phyloP scores from a whole-genome alignment of 2,329 filamentous ascomycete genomes.

The Myriosclerotinia duriaeana region DNA sequence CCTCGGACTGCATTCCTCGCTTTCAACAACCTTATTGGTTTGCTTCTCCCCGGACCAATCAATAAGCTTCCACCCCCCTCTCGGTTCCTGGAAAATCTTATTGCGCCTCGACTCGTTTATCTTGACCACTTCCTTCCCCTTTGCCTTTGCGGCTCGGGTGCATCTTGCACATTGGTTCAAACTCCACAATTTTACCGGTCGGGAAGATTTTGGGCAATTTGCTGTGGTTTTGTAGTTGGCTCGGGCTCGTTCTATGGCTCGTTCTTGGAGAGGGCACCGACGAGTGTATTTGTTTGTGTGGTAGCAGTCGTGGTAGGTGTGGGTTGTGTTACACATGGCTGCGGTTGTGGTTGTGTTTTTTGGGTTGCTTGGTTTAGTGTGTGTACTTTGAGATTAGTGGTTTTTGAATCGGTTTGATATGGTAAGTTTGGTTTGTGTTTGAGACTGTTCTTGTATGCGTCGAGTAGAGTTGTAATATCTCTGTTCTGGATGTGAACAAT shows the following conservation, averaged over 20 bases:
- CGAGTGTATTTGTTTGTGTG: not conserved
- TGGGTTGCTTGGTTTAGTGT: not conserved
- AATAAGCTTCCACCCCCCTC: not conserved
- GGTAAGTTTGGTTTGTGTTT: not conserved
- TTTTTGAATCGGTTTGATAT: not conserved
- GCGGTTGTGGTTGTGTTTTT: not conserved
- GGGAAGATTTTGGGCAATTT: not conserved
- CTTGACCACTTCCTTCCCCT: not conserved
- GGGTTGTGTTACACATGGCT: conserved; percentile 2
- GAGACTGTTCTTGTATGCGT: not conserved
- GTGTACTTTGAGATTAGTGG: not conserved
- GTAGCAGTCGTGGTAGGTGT: not conserved
- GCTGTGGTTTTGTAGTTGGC: not conserved
- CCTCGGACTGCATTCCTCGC: not conserved
- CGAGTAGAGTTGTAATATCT: not conserved
- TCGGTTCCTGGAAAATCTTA: not conserved
- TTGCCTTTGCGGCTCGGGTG: not conserved
- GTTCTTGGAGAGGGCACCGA: not conserved
- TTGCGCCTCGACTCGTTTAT: not conserved
- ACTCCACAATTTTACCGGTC: not conserved
- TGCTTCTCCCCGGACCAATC: not conserved
- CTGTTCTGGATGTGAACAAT: not conserved
- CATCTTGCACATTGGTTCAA: not conserved
- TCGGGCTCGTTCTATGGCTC: too few species aligned
- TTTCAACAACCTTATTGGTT: too few species aligned